Evolutionary conservation across 805 yeast genomes (phyloP).

Genomic region (Cyberlindnera sargentensis): DNA sequence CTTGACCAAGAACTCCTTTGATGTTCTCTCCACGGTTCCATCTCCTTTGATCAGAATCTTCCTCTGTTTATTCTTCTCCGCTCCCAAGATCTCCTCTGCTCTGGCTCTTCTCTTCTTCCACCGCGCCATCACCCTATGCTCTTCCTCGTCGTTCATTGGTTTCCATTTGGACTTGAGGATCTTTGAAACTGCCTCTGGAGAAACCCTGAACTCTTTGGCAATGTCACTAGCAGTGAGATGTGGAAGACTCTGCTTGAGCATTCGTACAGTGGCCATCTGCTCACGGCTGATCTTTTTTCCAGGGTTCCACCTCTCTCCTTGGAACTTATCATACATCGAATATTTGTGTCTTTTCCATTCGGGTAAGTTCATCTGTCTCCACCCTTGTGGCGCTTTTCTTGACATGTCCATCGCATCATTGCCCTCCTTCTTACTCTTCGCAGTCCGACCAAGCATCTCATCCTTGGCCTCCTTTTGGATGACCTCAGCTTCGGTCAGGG

Average conservation of each 20-base stretch:
- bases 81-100: slow-evolving; percentile 19
- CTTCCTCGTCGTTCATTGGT: slow-evolving; percentile 50
- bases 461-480: neutral
- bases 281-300: slow-evolving; percentile 57
- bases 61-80: slow-evolving; percentile 1
- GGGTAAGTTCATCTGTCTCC: slow-evolving; percentile 42
- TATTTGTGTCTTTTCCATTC: slow-evolving; percentile 68
- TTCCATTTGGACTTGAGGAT: slow-evolving; percentile 73
- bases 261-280: slow-evolving; percentile 58
- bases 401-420: slow-evolving; percentile 5
- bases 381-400: slow-evolving; percentile 30
- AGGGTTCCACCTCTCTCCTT: slow-evolving; percentile 60
- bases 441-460: neutral
- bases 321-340: slow-evolving; percentile 54
- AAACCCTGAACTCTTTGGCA: slow-evolving; percentile 56
- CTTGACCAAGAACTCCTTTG: neutral
- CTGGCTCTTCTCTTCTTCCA: slow-evolving; percentile 46
- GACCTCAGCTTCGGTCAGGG: neutral
- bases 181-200: slow-evolving; percentile 79
- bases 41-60: neutral
- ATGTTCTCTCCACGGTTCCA: neutral
- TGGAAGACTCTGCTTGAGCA: slow-evolving; percentile 51
- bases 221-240: slow-evolving; percentile 51
- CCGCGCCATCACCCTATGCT: slow-evolving; percentile 37
- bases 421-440: neutral